Percentiles rank a stretch among this genome's conserved stretches.
phyloP scores from a whole-genome alignment of 106 monocot genomes.

The Alisma plantagoaquatica region DNA sequence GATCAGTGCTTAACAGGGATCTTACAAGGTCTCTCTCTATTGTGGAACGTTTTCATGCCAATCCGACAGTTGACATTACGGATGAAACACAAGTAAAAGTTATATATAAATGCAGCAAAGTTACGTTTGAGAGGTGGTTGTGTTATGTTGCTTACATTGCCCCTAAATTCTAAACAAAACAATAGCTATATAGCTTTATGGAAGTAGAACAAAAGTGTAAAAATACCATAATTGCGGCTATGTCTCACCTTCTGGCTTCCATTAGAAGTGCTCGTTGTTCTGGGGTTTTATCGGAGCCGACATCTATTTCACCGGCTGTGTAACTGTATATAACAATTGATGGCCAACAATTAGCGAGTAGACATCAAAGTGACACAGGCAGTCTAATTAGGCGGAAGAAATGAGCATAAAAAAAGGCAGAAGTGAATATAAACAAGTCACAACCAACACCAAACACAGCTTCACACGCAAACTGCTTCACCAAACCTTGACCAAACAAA shows the following conservation, averaged over 20 bases:
- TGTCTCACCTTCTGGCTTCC: constrained; percentile 59
- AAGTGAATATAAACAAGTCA: too few species aligned
- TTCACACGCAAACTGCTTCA: too few species aligned
- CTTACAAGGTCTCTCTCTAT: too few species aligned
- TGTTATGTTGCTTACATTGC: neutral
- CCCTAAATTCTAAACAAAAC: neutral
- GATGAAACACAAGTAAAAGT: neutral
- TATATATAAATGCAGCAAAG: neutral
- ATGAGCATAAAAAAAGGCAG: too few species aligned
- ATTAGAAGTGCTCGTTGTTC: constrained; percentile 45
- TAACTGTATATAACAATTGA: constrained; percentile 37
- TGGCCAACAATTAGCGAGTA: too few species aligned
- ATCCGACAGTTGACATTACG: neutral
- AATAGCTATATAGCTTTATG: neutral
- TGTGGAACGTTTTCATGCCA: too few species aligned
- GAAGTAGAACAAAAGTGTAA: neutral
- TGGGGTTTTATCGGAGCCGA: constrained; percentile 27
- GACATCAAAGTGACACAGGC: too few species aligned
- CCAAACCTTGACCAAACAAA: too few species aligned
- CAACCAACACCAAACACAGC: too few species aligned
- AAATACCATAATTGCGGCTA: neutral
- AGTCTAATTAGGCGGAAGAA: too few species aligned
- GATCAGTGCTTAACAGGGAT: neutral
- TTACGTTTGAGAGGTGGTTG: neutral
- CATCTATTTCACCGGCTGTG: constrained; percentile 36